Percentiles rank a stretch among this genome's conserved stretches.
phyloP scores from a whole-genome alignment of 306 rosid species.

The Arachis stenosperma region DNA sequence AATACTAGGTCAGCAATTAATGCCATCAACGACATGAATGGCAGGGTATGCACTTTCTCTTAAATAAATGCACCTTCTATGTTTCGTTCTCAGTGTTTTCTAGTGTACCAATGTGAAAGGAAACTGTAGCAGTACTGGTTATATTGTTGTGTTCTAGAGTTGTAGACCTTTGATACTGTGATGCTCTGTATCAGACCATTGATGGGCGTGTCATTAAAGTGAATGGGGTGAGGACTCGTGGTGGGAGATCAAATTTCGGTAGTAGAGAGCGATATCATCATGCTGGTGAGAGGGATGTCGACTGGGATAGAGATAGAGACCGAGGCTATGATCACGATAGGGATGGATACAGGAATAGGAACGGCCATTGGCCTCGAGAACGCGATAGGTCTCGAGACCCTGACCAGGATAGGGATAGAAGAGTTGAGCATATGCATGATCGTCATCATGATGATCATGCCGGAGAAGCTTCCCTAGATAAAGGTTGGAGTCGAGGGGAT shows the following conservation, averaged over 20 bases:
- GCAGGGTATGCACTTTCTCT: constrained; percentile 64
- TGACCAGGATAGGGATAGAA: constrained; percentile 62
- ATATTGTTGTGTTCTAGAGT: constrained; percentile 30
- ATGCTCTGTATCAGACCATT: constrained; percentile 65
- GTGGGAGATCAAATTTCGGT: constrained; percentile 66
- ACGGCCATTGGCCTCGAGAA: constrained; percentile 52
- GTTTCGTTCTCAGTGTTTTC: neutral
- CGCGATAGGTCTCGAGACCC: constrained; percentile 61
- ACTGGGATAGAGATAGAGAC: constrained; percentile 63
- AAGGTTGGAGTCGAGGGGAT: constrained; percentile 49
- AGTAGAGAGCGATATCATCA: constrained; percentile 58
- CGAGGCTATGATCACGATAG: constrained; percentile 59
- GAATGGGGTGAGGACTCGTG: constrained; percentile 76
- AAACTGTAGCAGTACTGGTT: constrained; percentile 3
- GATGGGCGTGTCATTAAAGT: constrained; percentile 83
- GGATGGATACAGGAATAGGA: constrained; percentile 55
- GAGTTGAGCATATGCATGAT: constrained; percentile 51
- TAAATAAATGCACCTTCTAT: neutral
- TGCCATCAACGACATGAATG: constrained; percentile 92
- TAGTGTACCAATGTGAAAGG: neutral
- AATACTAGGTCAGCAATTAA: constrained; percentile 85
- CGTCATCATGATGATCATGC: constrained; percentile 49
- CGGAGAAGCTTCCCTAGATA: constrained; percentile 50
- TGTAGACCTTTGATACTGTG: constrained; percentile 28
- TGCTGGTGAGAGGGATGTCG: constrained; percentile 60